Evolutionary conservation across 1,284 basidiomycete genomes (phyloP), one percentile per base, ranked within the genome.

Genomic region (Apiotrichum gracile): DNA sequence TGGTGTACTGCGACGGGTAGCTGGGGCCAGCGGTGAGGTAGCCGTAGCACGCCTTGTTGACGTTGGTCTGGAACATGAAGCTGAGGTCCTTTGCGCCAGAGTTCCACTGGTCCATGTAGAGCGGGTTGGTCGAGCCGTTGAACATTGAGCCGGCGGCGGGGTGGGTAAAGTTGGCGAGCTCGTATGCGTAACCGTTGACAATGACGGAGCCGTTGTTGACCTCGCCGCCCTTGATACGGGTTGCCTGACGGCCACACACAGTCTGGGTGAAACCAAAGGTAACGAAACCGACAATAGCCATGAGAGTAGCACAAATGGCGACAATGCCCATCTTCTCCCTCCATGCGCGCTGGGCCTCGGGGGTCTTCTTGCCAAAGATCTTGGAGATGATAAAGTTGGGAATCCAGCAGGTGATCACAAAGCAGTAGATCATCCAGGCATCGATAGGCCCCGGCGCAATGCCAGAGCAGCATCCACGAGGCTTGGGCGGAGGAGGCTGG

Each of bases 231-330:
- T 86, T 84, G 78, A 83, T 92, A 17, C 91, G 85, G 17, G 39
- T 13, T 50, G 86, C 83, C 21, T 89, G 87, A 40, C 79, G 86
- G 35, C 91, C 90, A 73, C 94, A 98, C 33, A 98, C 93, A 48
- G 85, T 79, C 69, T 92, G 83, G 5, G 93, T 97, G 79, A 99
- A 99, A n/a, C 96, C 94, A 76, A 99, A 99, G 2, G 94, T 98
- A 70, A 99, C 81, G 82, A 92, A 98, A 74, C 93, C 94, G 69
- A 99, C 96, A 44, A 80, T 82, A 22, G 87, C 86, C 94, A 98
- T 97, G 61, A 92, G 82, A 21, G 74, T 9, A 17, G 83, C 70
- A 64, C 96, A 90, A 74, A 97, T 82, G 60, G 80, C 78, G 53
- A 99, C 78, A 29, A 99, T 82, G 33, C 94, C 94, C 76, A 97